Evolutionary conservation across 345 rosid species (phyloP).

Genomic region (Moricandia moricandioides): DNA sequence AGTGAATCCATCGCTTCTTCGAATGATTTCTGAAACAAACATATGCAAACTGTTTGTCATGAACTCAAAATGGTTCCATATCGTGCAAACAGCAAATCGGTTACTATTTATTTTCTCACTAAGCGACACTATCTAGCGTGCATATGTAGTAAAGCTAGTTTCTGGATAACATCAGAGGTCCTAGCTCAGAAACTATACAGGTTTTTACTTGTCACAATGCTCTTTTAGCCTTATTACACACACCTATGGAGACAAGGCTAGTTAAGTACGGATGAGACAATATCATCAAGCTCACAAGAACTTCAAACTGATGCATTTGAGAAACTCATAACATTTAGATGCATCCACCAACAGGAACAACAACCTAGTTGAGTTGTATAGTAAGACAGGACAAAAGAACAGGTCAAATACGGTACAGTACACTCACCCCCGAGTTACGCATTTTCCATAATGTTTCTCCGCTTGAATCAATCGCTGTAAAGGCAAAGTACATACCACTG

Average conservation of each 20-base stretch:
- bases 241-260: slow-evolving; percentile 2
- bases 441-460: slow-evolving; percentile 40
- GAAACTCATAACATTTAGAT: neutral
- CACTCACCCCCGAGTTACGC: slow-evolving; percentile 38
- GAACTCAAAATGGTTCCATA: neutral
- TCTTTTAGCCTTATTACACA: neutral
- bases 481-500: slow-evolving; percentile 28
- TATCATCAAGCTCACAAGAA: neutral
- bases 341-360: neutral
- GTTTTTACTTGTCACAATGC: neutral
- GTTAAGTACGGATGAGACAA: neutral
- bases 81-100: neutral
- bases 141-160: neutral
- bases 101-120: neutral
- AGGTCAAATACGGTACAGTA: neutral
- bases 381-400: neutral
- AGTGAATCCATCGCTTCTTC: slow-evolving; percentile 83
- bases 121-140: slow-evolving; percentile 1
- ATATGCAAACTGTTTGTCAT: neutral
- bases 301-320: neutral
- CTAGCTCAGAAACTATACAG: neutral
- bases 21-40: slow-evolving; percentile 67
- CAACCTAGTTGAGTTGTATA: neutral
- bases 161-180: neutral
- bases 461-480: slow-evolving; percentile 28